Evolutionary conservation across 768 basidiomycete species (phyloP).

Genomic region (Suillus bovinus): DNA sequence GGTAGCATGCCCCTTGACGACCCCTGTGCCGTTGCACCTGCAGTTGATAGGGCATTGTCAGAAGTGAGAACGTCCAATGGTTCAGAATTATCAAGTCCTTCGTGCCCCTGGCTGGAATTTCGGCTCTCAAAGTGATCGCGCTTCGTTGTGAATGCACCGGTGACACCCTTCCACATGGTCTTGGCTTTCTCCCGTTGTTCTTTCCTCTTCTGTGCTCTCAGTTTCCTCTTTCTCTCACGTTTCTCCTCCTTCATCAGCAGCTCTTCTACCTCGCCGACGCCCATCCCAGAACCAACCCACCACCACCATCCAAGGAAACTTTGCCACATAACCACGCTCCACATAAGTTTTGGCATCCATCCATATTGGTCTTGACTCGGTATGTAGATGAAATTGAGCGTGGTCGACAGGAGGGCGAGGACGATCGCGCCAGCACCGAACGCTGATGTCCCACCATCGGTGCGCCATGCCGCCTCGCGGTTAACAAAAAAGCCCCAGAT

Average conservation of each 20-base stretch:
- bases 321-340: slow-evolving; percentile 96
- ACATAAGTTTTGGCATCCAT: slow-evolving; percentile 92
- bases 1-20: slow-evolving; percentile 12
- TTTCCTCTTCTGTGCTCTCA: slow-evolving; percentile 47
- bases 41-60: slow-evolving; percentile 1
- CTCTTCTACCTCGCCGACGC: slow-evolving; percentile 69
- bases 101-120: background rate
- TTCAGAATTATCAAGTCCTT: background rate
- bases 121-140: background rate
- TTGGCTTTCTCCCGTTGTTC: slow-evolving; percentile 55
- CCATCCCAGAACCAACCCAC: slow-evolving; percentile 96
- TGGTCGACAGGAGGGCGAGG: slow-evolving; percentile 82
- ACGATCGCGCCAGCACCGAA: slow-evolving; percentile 85
- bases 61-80: slow-evolving; percentile 16
- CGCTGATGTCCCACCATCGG: slow-evolving; percentile 93
- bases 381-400: slow-evolving; percentile 87
- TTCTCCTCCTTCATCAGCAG: slow-evolving; percentile 55
- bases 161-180: slow-evolving; percentile 58
- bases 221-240: slow-evolving; percentile 46
- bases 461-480: slow-evolving; percentile 89
- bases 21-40: background rate
- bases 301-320: slow-evolving; percentile 98
- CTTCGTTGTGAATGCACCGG: slow-evolving; percentile 44
- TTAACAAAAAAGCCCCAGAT: slow-evolving; percentile 95
- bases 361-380: slow-evolving; percentile 77